A percentile compares a stretch with the other conserved stretches of the same genome.
Conservation (phyloP, 1,139 yeast species). For the Kodamaea ohmeri region DNA sequence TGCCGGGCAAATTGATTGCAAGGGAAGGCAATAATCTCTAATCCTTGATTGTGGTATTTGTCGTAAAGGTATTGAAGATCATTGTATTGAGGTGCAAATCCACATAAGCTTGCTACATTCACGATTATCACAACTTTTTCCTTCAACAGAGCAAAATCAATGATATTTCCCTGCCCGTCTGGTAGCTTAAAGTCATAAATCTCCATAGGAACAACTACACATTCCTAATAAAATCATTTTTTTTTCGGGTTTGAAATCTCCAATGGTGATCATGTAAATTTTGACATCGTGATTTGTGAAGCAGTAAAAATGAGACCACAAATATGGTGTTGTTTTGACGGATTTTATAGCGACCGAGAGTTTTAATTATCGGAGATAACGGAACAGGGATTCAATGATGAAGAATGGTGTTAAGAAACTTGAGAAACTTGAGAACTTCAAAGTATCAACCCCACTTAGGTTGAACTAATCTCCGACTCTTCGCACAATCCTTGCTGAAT, state of each 20-base stretch:
- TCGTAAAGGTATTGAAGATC: constrained; percentile 35
- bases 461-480: background rate
- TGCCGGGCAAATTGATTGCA: constrained; percentile 45
- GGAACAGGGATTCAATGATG: too few species aligned
- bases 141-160: constrained; percentile 21
- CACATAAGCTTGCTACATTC: constrained; percentile 47
- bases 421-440: too few species aligned
- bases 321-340: too few species aligned
- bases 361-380: too few species aligned
- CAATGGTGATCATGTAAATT: background rate
- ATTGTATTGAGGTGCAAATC: constrained; percentile 41
- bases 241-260: background rate
- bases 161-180: constrained; percentile 8
- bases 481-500: background rate
- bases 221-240: background rate
- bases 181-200: constrained; percentile 6
- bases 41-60: constrained; percentile 30
- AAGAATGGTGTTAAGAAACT: too few species aligned
- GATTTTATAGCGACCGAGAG: too few species aligned
- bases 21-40: constrained; percentile 42
- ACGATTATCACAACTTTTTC: constrained; percentile 40
- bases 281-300: background rate
- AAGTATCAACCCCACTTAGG: too few species aligned
- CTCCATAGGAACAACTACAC: background rate
- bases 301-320: constrained; percentile 1